These are phyloP conservation scores for Cytospora chrysosperma DNA, from an alignment of 2,329 filamentous ascomycete species.

Conservation along the genomic window DNA sequence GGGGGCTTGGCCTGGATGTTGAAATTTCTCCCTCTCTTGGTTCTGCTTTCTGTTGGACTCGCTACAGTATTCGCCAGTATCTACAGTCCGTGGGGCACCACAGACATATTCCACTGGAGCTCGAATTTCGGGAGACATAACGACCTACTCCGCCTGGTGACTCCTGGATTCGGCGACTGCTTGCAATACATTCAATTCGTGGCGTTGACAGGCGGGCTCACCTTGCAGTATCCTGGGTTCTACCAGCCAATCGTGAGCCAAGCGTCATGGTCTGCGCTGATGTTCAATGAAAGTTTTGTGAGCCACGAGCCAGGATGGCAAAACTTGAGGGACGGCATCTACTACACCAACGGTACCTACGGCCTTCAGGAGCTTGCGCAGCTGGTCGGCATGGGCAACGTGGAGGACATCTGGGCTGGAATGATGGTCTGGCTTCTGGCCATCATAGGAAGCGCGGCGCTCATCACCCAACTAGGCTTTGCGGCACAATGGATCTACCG, in stretches of 20 bases:
- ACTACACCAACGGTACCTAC: conserved; percentile 72
- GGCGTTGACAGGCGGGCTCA: conserved; percentile 81
- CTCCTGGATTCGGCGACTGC: conserved; percentile 94
- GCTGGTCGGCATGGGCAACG: conserved; percentile 73
- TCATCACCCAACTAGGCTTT: conserved; percentile 76
- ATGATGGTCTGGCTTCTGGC: conserved; percentile 89
- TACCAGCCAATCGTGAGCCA: conserved; percentile 91
- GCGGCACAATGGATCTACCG: conserved; percentile 73
- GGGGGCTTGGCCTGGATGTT: conserved; percentile 69
- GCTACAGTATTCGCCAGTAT: conserved; percentile 83
- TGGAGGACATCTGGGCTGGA: conserved; percentile 85
- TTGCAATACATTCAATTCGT: conserved; percentile 96
- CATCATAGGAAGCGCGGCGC: conserved; percentile 66
- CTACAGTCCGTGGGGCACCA: conserved; percentile 90
- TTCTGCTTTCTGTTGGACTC: conserved; percentile 76
- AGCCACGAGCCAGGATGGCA: conserved; percentile 64
- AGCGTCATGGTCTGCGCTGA: conserved; percentile 80
- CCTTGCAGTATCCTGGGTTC: conserved; percentile 86
- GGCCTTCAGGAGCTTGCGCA: conserved; percentile 79
- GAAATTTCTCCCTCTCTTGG: conserved; percentile 72
- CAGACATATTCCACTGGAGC: conserved; percentile 92
- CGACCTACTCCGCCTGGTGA: conserved; percentile 87
- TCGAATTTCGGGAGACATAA: conserved; percentile 95
- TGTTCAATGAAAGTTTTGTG: conserved; percentile 92
- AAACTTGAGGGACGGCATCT: conserved; percentile 80